phyloP scores from a whole-genome alignment of 75 land plant species.

The Pinus albicaulis region DNA sequence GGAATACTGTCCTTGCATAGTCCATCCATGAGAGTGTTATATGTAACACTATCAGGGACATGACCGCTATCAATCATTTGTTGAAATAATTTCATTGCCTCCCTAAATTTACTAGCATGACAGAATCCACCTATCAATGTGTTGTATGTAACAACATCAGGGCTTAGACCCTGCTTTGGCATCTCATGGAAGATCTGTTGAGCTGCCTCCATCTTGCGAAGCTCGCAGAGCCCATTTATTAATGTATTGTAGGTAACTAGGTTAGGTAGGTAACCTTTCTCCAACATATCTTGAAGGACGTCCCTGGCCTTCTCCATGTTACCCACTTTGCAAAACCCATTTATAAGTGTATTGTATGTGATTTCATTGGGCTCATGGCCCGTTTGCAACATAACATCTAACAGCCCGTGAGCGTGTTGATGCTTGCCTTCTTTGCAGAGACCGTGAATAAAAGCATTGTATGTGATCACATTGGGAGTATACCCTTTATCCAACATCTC shows the following conservation, averaged over 20 bases:
- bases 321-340: conserved; percentile 40
- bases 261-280: conserved; percentile 49
- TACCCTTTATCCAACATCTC: conserved; percentile 39
- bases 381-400: conserved; percentile 38
- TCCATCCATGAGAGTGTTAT: no score
- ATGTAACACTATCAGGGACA: no score
- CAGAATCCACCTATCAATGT: conserved; percentile 40
- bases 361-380: conserved; percentile 29
- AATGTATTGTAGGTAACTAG: conserved; percentile 66
- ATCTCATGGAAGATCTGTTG: conserved; percentile 37
- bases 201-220: conserved; percentile 55
- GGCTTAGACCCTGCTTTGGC: conserved; percentile 34
- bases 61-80: no score
- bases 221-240: conserved; percentile 75
- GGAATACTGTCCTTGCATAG: no score
- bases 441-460: conserved; percentile 61
- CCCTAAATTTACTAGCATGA: conserved; percentile 34
- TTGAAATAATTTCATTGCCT: conserved; percentile 22
- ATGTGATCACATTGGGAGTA: conserved; percentile 47
- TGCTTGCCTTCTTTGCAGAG: conserved; percentile 39
- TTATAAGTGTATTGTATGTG: conserved; percentile 56
- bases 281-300: conserved; percentile 26
- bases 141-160: conserved; percentile 36
- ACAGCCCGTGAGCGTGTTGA: conserved; percentile 28
- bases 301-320: conserved; percentile 32